Evolutionary conservation across 805 yeast genomes (phyloP).

Genomic region (Lachancea kluyveri): DNA sequence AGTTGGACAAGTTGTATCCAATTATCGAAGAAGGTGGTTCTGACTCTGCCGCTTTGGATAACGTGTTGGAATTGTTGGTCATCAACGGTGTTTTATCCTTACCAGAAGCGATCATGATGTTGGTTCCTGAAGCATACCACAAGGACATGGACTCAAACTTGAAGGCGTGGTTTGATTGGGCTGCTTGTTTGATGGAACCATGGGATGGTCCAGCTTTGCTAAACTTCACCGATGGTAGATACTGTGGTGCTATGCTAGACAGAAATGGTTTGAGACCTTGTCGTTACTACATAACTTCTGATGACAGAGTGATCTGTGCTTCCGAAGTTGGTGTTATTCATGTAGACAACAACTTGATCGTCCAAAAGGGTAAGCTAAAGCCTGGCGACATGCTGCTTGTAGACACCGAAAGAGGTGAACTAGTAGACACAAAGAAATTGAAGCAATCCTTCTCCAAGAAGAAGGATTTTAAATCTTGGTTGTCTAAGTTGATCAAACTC

Average conservation of each 20-base stretch:
- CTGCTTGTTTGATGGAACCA: constrained; percentile 98
- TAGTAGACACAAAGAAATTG: constrained; percentile 89
- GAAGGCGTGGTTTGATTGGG: constrained; percentile 97
- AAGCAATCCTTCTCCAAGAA: constrained; percentile 73
- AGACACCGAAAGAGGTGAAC: constrained; percentile 86
- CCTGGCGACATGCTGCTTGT: constrained; percentile 96
- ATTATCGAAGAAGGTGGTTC: constrained; percentile 98
- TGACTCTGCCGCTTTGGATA: constrained; percentile 96
- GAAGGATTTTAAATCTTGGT: constrained; percentile 92
- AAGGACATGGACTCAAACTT: constrained; percentile 92
- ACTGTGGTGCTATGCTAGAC: constrained; percentile 97
- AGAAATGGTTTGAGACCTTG: constrained; percentile 98
- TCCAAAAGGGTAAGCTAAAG: constrained; percentile 88
- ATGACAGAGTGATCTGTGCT: constrained; percentile 94
- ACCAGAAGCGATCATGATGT: constrained; percentile 95
- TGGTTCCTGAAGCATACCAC: constrained; percentile 99
- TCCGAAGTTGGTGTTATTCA: constrained; percentile 97
- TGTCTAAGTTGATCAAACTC: constrained; percentile 78
- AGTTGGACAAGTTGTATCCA: constrained; percentile 84
- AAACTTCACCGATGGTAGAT: constrained; percentile 94
- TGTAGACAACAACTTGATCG: constrained; percentile 72
- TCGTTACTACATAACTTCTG: constrained; percentile 91
- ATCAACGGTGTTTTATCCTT: constrained; percentile 86
- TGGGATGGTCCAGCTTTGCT: constrained; percentile 99
- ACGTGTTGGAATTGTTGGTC: constrained; percentile 85